These are phyloP conservation scores for Dichotomocladium elegans DNA, from an alignment of 371 early-diverging fungal genomes.

Conservation along the genomic window DNA sequence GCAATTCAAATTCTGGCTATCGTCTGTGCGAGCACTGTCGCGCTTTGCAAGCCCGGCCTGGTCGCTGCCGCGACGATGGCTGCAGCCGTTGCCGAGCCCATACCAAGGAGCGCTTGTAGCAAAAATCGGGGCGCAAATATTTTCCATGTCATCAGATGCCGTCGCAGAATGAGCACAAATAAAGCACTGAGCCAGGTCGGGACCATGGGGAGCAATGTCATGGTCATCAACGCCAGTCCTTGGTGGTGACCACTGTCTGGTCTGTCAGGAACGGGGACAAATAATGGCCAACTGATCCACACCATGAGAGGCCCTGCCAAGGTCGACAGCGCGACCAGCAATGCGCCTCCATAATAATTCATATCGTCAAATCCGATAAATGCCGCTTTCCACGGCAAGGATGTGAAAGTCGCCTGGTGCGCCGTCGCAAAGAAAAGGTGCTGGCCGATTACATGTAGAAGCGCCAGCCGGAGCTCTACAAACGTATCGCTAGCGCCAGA, in stretches of 20 bases:
- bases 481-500: too few relatives aligned
- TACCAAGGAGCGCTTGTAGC: constrained; percentile 44
- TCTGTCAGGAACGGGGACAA: constrained; percentile 23
- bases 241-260: too few relatives aligned
- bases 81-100: constrained; percentile 16
- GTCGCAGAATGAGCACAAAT: constrained; percentile 57
- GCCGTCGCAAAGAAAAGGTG: constrained; percentile 86
- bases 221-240: background rate
- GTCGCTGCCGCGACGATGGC: background rate
- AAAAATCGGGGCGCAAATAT: constrained; percentile 91
- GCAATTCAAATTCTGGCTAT: background rate
- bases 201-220: constrained; percentile 44
- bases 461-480: constrained; percentile 13
- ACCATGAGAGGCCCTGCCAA: constrained; percentile 65
- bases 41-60: too few relatives aligned
- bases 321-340: constrained; percentile 76
- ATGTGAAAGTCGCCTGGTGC: constrained; percentile 85
- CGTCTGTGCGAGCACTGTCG: too few relatives aligned
- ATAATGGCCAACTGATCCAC: constrained; percentile 32
- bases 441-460: constrained; percentile 52
- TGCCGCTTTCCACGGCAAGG: constrained; percentile 88
- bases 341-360: constrained; percentile 66
- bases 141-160: constrained; percentile 96
- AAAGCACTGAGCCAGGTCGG: constrained; percentile 52
- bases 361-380: constrained; percentile 80